Conservation (phyloP, 2,329 filamentous ascomycete genomes). For the Scopulariopsis brevicaulis region DNA sequence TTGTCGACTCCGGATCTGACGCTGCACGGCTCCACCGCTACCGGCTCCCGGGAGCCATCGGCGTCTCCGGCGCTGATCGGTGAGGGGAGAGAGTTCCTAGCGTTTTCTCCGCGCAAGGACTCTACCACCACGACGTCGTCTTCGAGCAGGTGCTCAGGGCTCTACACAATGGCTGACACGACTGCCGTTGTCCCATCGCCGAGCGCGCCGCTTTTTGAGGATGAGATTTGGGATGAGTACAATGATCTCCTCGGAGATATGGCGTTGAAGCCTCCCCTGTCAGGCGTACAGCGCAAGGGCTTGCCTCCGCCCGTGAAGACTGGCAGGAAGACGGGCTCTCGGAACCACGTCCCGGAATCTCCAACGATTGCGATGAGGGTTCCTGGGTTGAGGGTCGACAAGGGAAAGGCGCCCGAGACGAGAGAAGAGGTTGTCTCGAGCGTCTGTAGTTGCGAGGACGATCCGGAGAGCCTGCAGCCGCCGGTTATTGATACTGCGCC, state of each 20-base stretch:
- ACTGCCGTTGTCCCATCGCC: constrained; percentile 56
- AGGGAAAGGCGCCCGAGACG: background rate
- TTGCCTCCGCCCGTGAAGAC: background rate
- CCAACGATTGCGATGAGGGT: background rate
- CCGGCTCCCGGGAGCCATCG: constrained; percentile 17
- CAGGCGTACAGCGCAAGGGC: constrained; percentile 16
- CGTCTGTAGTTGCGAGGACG: constrained; percentile 1
- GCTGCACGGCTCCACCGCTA: constrained; percentile 21
- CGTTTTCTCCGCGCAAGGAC: constrained; percentile 61
- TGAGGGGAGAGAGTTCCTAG: constrained; percentile 53
- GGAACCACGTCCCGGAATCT: background rate
- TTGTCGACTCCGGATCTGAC: constrained; percentile 26
- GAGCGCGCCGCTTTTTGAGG: constrained; percentile 55
- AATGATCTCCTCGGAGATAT: constrained; percentile 73
- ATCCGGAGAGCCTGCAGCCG: background rate
- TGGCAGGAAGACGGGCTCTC: background rate
- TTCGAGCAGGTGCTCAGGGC: constrained; percentile 54
- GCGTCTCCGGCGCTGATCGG: constrained; percentile 18
- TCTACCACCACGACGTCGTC: constrained; percentile 51
- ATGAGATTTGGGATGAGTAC: constrained; percentile 92
- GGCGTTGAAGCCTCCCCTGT: constrained; percentile 29
- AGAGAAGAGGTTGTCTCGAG: background rate
- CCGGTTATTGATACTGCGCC: constrained; percentile 18
- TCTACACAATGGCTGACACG: constrained; percentile 46
- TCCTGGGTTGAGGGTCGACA: background rate